phyloP scores from a whole-genome alignment of 495 filamentous ascomycete species.

The Lepraria neglecta region DNA sequence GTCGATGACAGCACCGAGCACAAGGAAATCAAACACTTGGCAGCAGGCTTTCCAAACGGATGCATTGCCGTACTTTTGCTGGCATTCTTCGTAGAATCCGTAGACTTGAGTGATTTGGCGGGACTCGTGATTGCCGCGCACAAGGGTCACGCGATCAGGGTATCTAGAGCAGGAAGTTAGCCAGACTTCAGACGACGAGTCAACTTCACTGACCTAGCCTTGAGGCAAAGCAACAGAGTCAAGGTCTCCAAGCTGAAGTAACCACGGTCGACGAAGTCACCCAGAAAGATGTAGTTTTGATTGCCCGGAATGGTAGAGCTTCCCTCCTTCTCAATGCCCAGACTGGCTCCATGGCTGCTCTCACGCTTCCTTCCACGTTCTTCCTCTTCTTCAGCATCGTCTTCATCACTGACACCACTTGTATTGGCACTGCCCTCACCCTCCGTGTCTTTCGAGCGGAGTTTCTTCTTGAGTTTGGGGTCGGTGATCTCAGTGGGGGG shows the following conservation, averaged over 20 bases:
- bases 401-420: constrained; percentile 37
- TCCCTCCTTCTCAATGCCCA: constrained; percentile 39
- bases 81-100: constrained; percentile 97
- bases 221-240: constrained; percentile 89
- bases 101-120: constrained; percentile 98
- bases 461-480: constrained; percentile 72
- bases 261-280: constrained; percentile 94
- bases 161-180: constrained; percentile 53
- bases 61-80: constrained; percentile 95
- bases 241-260: constrained; percentile 98
- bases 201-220: constrained; percentile 71
- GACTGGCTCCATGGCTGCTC: constrained; percentile 36
- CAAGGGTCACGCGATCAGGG: constrained; percentile 88
- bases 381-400: constrained; percentile 45
- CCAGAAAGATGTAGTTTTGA: constrained; percentile 90
- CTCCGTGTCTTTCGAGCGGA: constrained; percentile 49
- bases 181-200: background rate
- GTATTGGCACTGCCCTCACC: constrained; percentile 33
- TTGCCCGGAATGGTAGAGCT: constrained; percentile 53
- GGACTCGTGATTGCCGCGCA: constrained; percentile 96
- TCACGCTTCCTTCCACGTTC: constrained; percentile 40
- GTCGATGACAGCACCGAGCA: constrained; percentile 92
- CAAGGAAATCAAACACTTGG: constrained; percentile 97
- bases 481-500: constrained; percentile 81
- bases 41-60: constrained; percentile 99